Evolutionary conservation across 2,329 filamentous ascomycete genomes (phyloP).

Genomic region (Sordariomycetes sp.): DNA sequence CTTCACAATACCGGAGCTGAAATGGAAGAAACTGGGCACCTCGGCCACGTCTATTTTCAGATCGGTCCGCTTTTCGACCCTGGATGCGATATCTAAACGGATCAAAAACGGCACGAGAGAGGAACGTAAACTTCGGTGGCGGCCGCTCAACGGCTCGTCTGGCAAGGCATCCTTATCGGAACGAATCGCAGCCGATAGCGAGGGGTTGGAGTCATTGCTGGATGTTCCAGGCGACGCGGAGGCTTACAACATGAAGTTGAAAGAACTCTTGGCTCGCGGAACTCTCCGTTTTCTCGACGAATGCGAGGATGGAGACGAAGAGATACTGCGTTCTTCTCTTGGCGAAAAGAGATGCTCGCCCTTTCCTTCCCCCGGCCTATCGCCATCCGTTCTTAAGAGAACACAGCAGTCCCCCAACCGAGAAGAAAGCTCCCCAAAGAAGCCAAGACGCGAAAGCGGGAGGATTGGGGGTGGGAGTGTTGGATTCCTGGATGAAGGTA

Average conservation of each 20-base stretch:
- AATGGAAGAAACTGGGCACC: conserved; percentile 11
- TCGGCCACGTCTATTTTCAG: not conserved
- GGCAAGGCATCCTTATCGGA: not conserved
- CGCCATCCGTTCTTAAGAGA: not conserved
- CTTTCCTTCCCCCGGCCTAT: not conserved
- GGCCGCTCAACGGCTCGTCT: not conserved
- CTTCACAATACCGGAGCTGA: conserved; percentile 13
- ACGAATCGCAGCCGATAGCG: not conserved
- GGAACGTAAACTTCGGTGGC: not conserved
- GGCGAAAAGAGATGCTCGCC: not conserved
- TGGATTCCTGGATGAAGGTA: not conserved
- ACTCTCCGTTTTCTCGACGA: not conserved
- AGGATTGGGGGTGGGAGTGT: no score
- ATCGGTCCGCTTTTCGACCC: not conserved
- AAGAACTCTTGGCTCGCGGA: not conserved
- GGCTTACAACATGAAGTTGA: not conserved
- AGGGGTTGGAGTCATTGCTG: not conserved
- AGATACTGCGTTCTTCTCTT: not conserved
- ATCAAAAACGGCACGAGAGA: not conserved
- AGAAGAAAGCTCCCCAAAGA: not conserved
- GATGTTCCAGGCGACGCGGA: not conserved
- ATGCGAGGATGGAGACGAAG: not conserved
- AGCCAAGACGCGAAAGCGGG: not conserved
- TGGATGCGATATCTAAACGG: not conserved
- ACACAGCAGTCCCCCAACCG: not conserved